Percentiles rank a stretch among this genome's conserved stretches.
Evolutionary conservation across 345 rosid genomes (phyloP).

Genomic region (Bruguiera gymnorhiza): DNA sequence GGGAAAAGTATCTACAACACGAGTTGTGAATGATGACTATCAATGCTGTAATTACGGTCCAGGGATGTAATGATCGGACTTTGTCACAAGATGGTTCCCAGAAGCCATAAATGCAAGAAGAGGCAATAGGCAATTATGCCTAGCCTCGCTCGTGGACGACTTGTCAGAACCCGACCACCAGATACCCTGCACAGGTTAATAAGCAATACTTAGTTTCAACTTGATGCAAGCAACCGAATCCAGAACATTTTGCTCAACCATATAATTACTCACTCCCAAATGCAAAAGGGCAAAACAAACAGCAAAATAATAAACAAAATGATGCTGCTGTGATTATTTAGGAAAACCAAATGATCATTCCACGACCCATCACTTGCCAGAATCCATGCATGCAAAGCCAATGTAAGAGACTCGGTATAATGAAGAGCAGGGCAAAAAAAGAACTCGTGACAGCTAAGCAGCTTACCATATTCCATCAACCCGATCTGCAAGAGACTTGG

Average conservation of each 20-base stretch:
- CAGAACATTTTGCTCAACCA: neutral
- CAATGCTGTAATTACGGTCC: neutral
- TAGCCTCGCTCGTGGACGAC: conserved; percentile 81
- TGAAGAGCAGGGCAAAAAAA: no score
- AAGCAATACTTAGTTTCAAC: conserved; percentile 14
- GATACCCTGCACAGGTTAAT: conserved; percentile 58
- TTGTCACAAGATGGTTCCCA: conserved; percentile 64
- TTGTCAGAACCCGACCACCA: conserved; percentile 71
- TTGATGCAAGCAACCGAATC: neutral
- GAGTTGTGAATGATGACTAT: conserved; percentile 20
- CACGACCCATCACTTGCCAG: no score
- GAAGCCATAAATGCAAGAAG: conserved; percentile 71
- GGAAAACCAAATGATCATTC: no score
- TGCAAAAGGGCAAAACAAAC: neutral
- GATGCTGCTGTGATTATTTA: no score
- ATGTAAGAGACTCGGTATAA: no score
- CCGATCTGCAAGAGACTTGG: conserved; percentile 82
- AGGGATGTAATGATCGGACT: conserved; percentile 1
- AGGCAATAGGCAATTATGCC: conserved; percentile 71
- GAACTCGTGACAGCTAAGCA: neutral
- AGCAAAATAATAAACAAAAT: neutral
- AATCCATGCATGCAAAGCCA: no score
- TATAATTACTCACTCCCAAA: no score
- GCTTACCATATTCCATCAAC: conserved; percentile 84
- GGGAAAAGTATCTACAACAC: conserved; percentile 29